phyloP scores from a whole-genome alignment of 805 yeast species.

The Candida anglica region DNA sequence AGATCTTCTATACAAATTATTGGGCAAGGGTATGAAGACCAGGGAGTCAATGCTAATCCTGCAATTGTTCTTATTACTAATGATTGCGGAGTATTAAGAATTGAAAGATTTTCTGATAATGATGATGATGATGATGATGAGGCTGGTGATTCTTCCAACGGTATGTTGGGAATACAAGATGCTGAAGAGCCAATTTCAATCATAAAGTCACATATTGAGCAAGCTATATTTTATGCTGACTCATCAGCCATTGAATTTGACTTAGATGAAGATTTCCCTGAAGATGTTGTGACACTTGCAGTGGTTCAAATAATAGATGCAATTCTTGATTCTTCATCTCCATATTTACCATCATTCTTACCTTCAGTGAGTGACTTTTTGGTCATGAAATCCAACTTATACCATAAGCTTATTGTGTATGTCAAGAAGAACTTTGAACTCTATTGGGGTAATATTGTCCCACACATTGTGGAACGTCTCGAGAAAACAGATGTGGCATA shows the following conservation, averaged over 20 bases:
- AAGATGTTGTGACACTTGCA: conserved; percentile 26
- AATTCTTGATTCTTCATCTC: conserved; percentile 52
- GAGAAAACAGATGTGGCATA: conserved; percentile 19
- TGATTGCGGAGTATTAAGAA: conserved; percentile 56
- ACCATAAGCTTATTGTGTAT: conserved; percentile 43
- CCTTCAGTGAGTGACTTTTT: conserved; percentile 52
- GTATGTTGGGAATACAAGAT: neutral
- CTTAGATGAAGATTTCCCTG: conserved; percentile 21
- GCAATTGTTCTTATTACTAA: conserved; percentile 47
- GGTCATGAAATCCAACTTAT: conserved; percentile 42
- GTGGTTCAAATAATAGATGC: conserved; percentile 49
- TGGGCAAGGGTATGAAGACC: conserved; percentile 55
- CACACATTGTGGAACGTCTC: conserved; percentile 26
- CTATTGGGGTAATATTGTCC: conserved; percentile 33
- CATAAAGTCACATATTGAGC: conserved; percentile 74
- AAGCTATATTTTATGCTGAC: conserved; percentile 68
- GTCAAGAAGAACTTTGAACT: conserved; percentile 42
- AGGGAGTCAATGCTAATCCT: conserved; percentile 32
- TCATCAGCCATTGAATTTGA: conserved; percentile 44
- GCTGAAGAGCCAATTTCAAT: conserved; percentile 18
- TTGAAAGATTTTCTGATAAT: conserved; percentile 40
- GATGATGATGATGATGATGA: conserved; percentile 11
- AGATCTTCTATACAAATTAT: conserved; percentile 49
- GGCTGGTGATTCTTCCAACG: conserved; percentile 14
- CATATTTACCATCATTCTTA: conserved; percentile 51